Evolutionary conservation across 2,329 filamentous ascomycete species (phyloP).

Genomic region (Fusarium stilboides): DNA sequence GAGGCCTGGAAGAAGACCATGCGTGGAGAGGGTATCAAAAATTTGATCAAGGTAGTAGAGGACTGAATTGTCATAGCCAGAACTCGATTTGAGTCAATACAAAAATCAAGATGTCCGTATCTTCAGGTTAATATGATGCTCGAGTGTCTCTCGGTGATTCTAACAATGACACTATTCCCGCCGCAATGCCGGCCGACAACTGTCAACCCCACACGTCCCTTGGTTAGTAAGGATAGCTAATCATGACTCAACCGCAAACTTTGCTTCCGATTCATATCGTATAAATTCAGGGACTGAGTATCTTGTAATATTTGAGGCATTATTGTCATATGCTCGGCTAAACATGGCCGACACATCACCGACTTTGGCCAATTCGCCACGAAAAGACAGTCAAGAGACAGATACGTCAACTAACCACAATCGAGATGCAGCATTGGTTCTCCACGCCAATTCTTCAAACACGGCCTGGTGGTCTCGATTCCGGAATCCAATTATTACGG

Average conservation of each 20-base stretch:
- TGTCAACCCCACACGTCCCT: neutral
- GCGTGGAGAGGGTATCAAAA: constrained; percentile 82
- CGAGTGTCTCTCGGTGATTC: neutral
- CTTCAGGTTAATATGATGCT: too few species aligned
- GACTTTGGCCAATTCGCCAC: neutral
- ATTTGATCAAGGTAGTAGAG: constrained; percentile 64
- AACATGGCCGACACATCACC: constrained; percentile 7
- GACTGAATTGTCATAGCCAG: constrained; percentile 3
- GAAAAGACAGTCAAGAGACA: neutral
- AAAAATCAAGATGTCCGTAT: too few species aligned
- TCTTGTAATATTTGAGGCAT: neutral
- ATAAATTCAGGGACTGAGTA: neutral
- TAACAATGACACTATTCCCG: constrained; percentile 5
- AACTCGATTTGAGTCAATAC: neutral
- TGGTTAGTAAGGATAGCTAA: constrained; percentile 20
- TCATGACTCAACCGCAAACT: constrained; percentile 22
- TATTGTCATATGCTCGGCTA: neutral
- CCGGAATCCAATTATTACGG: constrained; percentile 19
- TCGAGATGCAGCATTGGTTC: constrained; percentile 11
- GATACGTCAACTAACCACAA: constrained; percentile 3
- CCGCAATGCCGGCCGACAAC: neutral
- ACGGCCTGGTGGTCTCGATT: constrained; percentile 17
- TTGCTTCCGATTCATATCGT: constrained; percentile 1
- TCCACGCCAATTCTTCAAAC: constrained; percentile 12
- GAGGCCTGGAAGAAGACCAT: constrained; percentile 90